Evolutionary conservation across 306 rosid species (phyloP), one percentile per base, ranked within the genome.

Genomic region (Cyclanthera cordifolia): DNA sequence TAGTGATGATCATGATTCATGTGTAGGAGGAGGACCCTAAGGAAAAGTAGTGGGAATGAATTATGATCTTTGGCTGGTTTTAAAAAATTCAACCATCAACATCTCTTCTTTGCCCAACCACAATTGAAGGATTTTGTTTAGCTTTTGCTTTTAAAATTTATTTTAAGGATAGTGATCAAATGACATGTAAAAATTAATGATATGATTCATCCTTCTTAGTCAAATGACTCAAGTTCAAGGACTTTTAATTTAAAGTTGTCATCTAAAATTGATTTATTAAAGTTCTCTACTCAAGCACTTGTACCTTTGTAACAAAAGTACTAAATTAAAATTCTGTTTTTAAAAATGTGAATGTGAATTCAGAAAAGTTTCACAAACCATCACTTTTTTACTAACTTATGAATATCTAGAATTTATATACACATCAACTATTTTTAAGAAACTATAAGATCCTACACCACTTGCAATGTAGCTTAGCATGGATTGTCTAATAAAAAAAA

Each of bases 1-100:
- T 43, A 43, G 53, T 65, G 70, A 65, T 23, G 37, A 65, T 45
- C 39, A 65, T 65, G 70, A 65, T 65, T 65, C 23, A 65, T 43
- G 50, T 61, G 32, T 12, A 50, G 70, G 41, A 23, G 53, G 27
- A 43, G 32, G 52, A 14, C 52, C 37, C 7, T 1, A 13, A 65
- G 3, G 53, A 24, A 41, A 65, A 64, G 30, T 21, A 65, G 53
- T 65, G 52, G 70, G 28, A 19, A 60, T 60, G 25, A 52, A 24
- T 65, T 23, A 3, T 65, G 70, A 37, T 65, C 15, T 63, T 61
- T 34, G 51, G 70, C 45, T 65, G 50, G 70, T 12, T 39, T 19
- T 19, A 5, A 61, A 65, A 23, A 7, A 45, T 23, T 16, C n/a
- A 63, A 41, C 51, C 10, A 19, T 63, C 51, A 63, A 63, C 69